phyloP scores from a whole-genome alignment of 1,284 basidiomycete species.

The Naganishia sp. region DNA sequence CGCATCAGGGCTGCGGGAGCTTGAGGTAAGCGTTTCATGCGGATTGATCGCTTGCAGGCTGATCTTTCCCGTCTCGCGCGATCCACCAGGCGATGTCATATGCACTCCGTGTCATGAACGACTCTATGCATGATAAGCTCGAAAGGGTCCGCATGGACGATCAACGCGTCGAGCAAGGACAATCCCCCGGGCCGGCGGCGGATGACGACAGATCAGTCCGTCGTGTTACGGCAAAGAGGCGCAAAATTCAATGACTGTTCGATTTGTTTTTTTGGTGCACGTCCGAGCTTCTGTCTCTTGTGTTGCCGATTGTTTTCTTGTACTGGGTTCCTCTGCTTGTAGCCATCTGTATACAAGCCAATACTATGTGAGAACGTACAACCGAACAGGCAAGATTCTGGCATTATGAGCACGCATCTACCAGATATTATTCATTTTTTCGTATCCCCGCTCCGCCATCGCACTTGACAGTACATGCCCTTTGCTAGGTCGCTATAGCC shows the following conservation, averaged over 20 bases:
- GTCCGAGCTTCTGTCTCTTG: background rate
- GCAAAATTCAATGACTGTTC: background rate
- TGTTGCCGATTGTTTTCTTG: background rate
- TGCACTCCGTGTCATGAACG: background rate
- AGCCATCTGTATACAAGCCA: background rate
- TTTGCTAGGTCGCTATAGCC: conserved; percentile 61
- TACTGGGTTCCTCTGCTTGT: background rate
- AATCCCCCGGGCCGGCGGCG: background rate
- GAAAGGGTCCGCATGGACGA: background rate
- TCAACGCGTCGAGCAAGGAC: background rate
- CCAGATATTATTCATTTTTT: background rate
- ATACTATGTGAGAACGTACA: background rate
- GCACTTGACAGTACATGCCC: background rate
- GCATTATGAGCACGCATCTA: background rate
- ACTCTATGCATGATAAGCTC: background rate
- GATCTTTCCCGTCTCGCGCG: background rate
- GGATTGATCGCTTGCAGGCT: too few relatives aligned
- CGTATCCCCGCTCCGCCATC: too few relatives aligned
- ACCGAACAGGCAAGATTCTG: background rate
- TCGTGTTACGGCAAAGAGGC: conserved; percentile 10
- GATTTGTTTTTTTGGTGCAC: background rate
- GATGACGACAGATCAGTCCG: conserved; percentile 1
- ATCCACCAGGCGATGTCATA: background rate
- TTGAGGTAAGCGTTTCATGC: background rate
- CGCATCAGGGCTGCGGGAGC: background rate